Evolutionary conservation across 768 basidiomycete genomes (phyloP).

Genomic region (Trametes elegans): DNA sequence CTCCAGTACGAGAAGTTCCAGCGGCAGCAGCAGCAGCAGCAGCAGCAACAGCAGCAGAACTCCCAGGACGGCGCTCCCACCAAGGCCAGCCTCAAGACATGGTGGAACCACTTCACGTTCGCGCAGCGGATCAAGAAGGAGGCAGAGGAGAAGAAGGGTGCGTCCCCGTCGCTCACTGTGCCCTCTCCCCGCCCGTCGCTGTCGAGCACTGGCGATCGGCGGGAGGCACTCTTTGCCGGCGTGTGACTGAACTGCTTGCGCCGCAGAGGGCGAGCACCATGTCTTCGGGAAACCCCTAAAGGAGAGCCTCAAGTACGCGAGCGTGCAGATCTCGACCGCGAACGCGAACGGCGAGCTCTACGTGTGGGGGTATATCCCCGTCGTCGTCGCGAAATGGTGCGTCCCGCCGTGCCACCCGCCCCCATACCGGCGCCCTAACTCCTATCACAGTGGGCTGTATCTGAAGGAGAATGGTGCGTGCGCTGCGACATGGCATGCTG

Average conservation of each 20-base stretch:
- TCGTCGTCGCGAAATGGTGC: slow-evolving; percentile 96
- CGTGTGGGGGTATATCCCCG: slow-evolving; percentile 93
- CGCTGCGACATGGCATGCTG: neutral
- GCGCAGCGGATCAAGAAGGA: slow-evolving; percentile 62
- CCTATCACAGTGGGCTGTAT: slow-evolving; percentile 69
- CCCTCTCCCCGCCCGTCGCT: neutral
- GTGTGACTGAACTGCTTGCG: slow-evolving; percentile 22
- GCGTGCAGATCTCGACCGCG: slow-evolving; percentile 91
- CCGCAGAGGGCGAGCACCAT: slow-evolving; percentile 37
- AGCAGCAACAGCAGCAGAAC: neutral
- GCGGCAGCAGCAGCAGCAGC: slow-evolving; percentile 9
- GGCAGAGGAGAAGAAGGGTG: slow-evolving; percentile 43
- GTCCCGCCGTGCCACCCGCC: slow-evolving; percentile 26
- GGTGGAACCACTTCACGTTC: slow-evolving; percentile 79
- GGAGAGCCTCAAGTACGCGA: slow-evolving; percentile 83
- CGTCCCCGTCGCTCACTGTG: slow-evolving; percentile 21
- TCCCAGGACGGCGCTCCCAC: slow-evolving; percentile 20
- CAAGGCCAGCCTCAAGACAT: slow-evolving; percentile 56
- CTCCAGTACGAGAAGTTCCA: slow-evolving; percentile 8
- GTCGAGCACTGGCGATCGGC: neutral
- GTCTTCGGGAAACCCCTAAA: slow-evolving; percentile 87
- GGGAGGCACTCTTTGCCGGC: neutral
- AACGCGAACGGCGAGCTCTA: slow-evolving; percentile 79
- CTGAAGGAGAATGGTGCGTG: slow-evolving; percentile 86
- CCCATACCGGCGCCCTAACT: slow-evolving; percentile 11